Evolutionary conservation across 2,329 filamentous ascomycete species (phyloP).

Genomic region (Aspergillus tamarii): DNA sequence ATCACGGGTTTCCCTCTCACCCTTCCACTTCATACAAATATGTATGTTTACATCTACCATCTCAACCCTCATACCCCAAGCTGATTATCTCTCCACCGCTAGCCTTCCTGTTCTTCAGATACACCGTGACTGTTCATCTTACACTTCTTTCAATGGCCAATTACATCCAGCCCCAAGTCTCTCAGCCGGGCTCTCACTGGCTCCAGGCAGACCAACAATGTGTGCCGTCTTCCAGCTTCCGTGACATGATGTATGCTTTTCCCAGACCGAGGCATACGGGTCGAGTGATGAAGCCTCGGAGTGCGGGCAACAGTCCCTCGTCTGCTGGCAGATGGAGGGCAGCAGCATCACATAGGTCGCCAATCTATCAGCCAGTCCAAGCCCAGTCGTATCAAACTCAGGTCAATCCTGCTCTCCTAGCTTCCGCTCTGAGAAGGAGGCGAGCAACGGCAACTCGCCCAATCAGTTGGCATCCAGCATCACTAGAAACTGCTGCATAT

Average conservation of each 20-base stretch:
- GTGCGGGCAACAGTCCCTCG: slow-evolving; percentile 70
- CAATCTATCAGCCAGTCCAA: slow-evolving; percentile 43
- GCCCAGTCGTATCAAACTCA: slow-evolving; percentile 42
- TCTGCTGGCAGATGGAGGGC: slow-evolving; percentile 54
- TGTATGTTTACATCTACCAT: slow-evolving; percentile 15
- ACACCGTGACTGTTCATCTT: slow-evolving; percentile 7
- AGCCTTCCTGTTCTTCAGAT: neutral
- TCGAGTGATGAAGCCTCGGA: slow-evolving; percentile 66
- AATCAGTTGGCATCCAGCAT: slow-evolving; percentile 75
- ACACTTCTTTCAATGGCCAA: slow-evolving; percentile 33
- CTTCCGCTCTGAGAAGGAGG: slow-evolving; percentile 36
- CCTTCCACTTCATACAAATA: slow-evolving; percentile 12
- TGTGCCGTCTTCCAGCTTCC: slow-evolving; percentile 28
- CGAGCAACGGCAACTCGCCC: slow-evolving; percentile 59
- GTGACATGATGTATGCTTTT: slow-evolving; percentile 52
- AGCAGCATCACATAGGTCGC: slow-evolving; percentile 52
- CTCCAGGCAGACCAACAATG: slow-evolving; percentile 25
- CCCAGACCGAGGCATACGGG: slow-evolving; percentile 53
- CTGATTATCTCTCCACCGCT: slow-evolving; percentile 12
- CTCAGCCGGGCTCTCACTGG: slow-evolving; percentile 34
- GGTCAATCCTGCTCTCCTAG: slow-evolving; percentile 49
- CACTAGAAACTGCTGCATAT: slow-evolving; percentile 42
- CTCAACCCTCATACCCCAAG: slow-evolving; percentile 12
- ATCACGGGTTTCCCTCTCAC: neutral
- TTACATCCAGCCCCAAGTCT: slow-evolving; percentile 31